A percentile compares a stretch with the other conserved stretches of the same genome.
phyloP scores from a whole-genome alignment of 169 alveolate genomes.

The Eimeria sp. region DNA sequence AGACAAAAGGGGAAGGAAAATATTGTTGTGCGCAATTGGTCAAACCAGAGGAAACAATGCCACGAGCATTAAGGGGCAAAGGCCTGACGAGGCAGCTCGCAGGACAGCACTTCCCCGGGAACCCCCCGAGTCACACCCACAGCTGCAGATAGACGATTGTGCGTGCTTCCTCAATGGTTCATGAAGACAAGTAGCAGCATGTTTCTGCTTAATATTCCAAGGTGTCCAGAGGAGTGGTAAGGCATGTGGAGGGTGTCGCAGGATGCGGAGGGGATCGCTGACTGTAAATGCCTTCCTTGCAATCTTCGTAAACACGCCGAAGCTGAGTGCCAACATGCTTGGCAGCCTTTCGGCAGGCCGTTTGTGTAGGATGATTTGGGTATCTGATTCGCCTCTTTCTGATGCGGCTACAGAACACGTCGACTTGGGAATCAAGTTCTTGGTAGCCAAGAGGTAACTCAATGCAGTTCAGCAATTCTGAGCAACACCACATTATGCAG shows the following conservation, averaged over 20 bases:
- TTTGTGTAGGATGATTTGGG: conserved; percentile 57
- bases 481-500: neutral
- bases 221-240: neutral
- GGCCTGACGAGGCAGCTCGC: neutral
- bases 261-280: neutral
- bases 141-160: neutral
- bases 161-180: neutral
- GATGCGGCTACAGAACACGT: neutral
- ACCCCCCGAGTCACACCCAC: neutral
- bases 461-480: conserved; percentile 54
- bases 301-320: conserved; percentile 1
- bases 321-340: conserved; percentile 24
- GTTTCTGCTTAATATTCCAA: neutral
- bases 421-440: conserved; percentile 29
- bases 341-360: conserved; percentile 38
- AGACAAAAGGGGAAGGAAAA: neutral
- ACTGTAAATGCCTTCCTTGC: conserved; percentile 25
- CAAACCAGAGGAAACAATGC: neutral
- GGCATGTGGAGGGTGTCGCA: neutral
- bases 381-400: neutral
- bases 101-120: neutral
- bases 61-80: neutral
- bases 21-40: neutral
- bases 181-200: neutral
- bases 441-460: conserved; percentile 51